Evolutionary conservation across 192 early-diverging fungal genomes (phyloP), one percentile per base, ranked within the genome.

Genomic region (Coemansia sp.): DNA sequence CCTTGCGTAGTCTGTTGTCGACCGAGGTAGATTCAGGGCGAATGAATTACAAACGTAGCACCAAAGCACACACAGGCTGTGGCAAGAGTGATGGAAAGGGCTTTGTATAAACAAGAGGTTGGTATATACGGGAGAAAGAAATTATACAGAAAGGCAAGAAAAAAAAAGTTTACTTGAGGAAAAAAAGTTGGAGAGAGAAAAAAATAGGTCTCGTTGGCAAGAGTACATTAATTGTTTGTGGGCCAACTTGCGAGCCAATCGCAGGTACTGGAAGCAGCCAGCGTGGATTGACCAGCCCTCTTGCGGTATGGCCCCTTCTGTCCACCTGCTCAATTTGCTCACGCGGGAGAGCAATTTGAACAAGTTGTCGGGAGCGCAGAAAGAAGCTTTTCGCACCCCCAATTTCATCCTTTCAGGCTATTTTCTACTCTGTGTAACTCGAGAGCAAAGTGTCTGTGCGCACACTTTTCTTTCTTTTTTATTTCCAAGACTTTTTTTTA

Each of bases 41-140:
- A 65, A n/a, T 14, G 44, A 65, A 51, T 65, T 36, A 50, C 44
- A 16, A 64, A 33, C 44, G 31, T 27, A 57, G 31, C 14, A 34
- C 54, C 31, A 57, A 33, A 13, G 54, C 54, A 57, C 54, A 34
- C 54, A 34, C 54, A 57, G 54, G 33, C 33, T 35, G 31, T 34
- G 54, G 33, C 31, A 57, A 57, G 31, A 1, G 33, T 34, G 17
- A n/a, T 57, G 54, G 10, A 31, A 41, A 61, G 13, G 9, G 13
- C 59, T 61, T 66, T 31, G 36, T 37, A 66, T 40, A 66, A 54
- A 48, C 40, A 19, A n/a, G 46, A 48, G 46, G 8, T 3, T 48
- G 24, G 24, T 27, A 48, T 48, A 48, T 9, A 48, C n/a, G 14
- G 40, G 35, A 13, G 53, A 34, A 59, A 40, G 34, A 19, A 63